Percentiles rank a stretch among this genome's conserved stretches.
Conservation (phyloP, 73 alveolate species). For the Stentor coeruleus region DNA sequence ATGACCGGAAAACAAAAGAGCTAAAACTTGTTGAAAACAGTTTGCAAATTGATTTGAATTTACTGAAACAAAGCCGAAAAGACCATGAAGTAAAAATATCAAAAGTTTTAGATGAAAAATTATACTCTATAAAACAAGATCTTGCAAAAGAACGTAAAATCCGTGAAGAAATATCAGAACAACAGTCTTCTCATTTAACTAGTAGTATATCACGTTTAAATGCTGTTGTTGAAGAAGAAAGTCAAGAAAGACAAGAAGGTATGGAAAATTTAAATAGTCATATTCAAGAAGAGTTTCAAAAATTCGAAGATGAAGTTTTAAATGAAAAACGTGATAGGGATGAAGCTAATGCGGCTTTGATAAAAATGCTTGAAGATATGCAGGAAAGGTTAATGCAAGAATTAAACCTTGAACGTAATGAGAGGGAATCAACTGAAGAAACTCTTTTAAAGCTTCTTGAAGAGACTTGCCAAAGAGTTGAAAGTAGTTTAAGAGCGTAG, state of each 20-base stretch:
- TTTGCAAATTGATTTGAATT: conserved; percentile 51
- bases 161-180: conserved; percentile 52
- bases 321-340: conserved; percentile 65
- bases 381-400: conserved; percentile 51
- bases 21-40: conserved; percentile 57
- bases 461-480: conserved; percentile 75
- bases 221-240: conserved; percentile 41
- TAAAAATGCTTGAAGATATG: conserved; percentile 71
- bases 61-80: conserved; percentile 57
- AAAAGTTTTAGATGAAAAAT: conserved; percentile 61
- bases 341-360: conserved; percentile 51
- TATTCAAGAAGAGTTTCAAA: conserved; percentile 55
- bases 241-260: conserved; percentile 51
- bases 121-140: conserved; percentile 54
- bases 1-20: conserved; percentile 64
- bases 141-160: conserved; percentile 67
- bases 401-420: conserved; percentile 42
- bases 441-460: conserved; percentile 59
- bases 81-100: conserved; percentile 63
- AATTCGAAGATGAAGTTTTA: conserved; percentile 53
- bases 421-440: conserved; percentile 68
- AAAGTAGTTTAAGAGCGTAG: conserved; percentile 49
- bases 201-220: conserved; percentile 25
- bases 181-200: conserved; percentile 31
- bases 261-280: conserved; percentile 31